A percentile compares a stretch with the other conserved stretches of the same genome.
These are phyloP conservation scores for Ophiognomonia clavigignenti-juglandacearum DNA, from an alignment of 2,329 filamentous ascomycete genomes.

Conservation along the genomic window DNA sequence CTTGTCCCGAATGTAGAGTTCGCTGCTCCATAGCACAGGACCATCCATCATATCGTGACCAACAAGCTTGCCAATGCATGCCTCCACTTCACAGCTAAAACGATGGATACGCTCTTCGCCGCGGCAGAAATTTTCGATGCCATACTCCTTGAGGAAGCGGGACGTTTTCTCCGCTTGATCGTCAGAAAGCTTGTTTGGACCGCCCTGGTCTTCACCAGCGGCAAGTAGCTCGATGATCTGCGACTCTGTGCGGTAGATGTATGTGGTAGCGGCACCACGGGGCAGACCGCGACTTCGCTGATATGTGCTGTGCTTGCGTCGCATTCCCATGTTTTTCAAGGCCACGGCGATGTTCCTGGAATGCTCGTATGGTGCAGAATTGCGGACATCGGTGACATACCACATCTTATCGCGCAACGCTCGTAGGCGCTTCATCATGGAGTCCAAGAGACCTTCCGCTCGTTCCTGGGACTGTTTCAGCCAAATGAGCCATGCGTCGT, in stretches of 20 bases:
- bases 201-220: conserved; percentile 76
- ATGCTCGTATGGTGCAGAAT: conserved; percentile 83
- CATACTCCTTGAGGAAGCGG: conserved; percentile 75
- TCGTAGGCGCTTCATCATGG: conserved; percentile 68
- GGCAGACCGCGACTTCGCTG: conserved; percentile 38
- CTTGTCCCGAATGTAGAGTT: conserved; percentile 77
- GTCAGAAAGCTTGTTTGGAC: conserved; percentile 92
- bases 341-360: conserved; percentile 81
- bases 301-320: conserved; percentile 50
- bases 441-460: conserved; percentile 67
- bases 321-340: conserved; percentile 81
- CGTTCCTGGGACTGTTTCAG: conserved; percentile 77
- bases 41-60: conserved; percentile 80
- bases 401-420: conserved; percentile 94
- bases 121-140: conserved; percentile 88
- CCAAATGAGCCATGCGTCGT: conserved; percentile 78
- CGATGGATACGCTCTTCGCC: conserved; percentile 94
- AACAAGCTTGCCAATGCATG: conserved; percentile 78
- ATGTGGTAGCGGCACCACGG: conserved; percentile 47
- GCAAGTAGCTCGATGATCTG: conserved; percentile 86
- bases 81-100: conserved; percentile 85
- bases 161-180: conserved; percentile 84
- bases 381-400: conserved; percentile 92
- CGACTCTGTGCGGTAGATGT: conserved; percentile 75
- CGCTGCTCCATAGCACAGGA: conserved; percentile 87